Evolutionary conservation across 1,284 basidiomycete species (phyloP), one percentile per base, ranked within the genome.

Genomic region (Trichosporon sp.): DNA sequence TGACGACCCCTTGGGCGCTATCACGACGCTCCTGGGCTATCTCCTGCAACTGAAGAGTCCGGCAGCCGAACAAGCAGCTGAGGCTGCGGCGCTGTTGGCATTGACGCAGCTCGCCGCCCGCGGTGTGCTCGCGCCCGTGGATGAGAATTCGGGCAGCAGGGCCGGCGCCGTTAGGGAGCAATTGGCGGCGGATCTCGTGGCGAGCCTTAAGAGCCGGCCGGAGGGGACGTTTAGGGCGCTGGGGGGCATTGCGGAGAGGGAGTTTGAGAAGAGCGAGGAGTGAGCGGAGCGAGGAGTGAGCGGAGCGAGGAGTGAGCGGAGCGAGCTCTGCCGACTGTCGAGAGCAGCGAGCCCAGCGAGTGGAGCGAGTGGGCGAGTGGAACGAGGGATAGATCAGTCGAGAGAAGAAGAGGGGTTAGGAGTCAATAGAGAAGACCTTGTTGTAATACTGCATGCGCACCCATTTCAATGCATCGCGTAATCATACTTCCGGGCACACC

Each of bases 131-230:
- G 40, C 59, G 10, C 8, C 37, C 31, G 31, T 46, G 4, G 46
- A 46, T 3, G 63, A 65, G 37, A 35, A 63, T 32, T 37, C 31
- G 31, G 59, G 59, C 14, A 5, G 11, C 10, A 69, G 72, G 12
- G 51, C 71, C 1, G 65, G 31, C 4, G n/a, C 51, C 10, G 70
- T 72, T 7, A 65, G 71, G 37, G 89, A 90, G 1, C 91, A 93
- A 84, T 89, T 94, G 86, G 89, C 89, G 59, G 86, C 86, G 2
- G 92, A 94, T 80, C 76, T 93, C 69, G 88, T 89, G 76, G 85
- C 87, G 8, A 82, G 93, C 77, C 74, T 93, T 88, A 88, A 76
- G 87, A 1, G 80, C 26, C 86, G 83, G 32, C 89, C 90, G 79
- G 88, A 64, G 43, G 68, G 61, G 51, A 66, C 76, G 63, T 72